phyloP scores from a whole-genome alignment of 345 rosid species.

The Brassica rapa region DNA sequence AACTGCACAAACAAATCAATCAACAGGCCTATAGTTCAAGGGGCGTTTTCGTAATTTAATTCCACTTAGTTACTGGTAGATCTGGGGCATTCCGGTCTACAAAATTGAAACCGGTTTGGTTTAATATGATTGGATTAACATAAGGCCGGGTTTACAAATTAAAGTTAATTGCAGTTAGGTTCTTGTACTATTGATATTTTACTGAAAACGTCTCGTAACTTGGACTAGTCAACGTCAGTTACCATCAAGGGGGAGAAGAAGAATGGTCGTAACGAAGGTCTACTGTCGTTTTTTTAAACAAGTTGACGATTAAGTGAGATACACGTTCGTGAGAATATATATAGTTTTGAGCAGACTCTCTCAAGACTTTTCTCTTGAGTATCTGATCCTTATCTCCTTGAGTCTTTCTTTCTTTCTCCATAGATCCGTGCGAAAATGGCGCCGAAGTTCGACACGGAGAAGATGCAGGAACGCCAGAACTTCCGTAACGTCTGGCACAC shows the following conservation, averaged over 20 bases:
- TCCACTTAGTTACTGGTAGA: background rate
- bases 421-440: constrained; percentile 49
- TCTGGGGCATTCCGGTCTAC: background rate
- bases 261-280: background rate
- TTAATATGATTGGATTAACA: too few species aligned
- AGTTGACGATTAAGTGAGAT: constrained; percentile 30
- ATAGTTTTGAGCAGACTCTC: constrained; percentile 18
- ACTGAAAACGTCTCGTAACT: background rate
- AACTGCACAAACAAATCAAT: constrained; percentile 1
- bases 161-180: background rate
- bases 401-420: background rate
- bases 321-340: constrained; percentile 21
- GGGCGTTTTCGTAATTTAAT: constrained; percentile 3
- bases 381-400: constrained; percentile 22
- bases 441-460: constrained; percentile 61
- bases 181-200: background rate
- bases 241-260: background rate
- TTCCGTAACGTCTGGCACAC: constrained; percentile 96
- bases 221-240: constrained; percentile 36
- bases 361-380: constrained; percentile 2
- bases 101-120: background rate
- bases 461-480: constrained; percentile 85
- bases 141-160: background rate
- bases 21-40: background rate
- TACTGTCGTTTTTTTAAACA: background rate